Conservation (phyloP, 164 flowering plant species). For the Berberis thunbergii region DNA sequence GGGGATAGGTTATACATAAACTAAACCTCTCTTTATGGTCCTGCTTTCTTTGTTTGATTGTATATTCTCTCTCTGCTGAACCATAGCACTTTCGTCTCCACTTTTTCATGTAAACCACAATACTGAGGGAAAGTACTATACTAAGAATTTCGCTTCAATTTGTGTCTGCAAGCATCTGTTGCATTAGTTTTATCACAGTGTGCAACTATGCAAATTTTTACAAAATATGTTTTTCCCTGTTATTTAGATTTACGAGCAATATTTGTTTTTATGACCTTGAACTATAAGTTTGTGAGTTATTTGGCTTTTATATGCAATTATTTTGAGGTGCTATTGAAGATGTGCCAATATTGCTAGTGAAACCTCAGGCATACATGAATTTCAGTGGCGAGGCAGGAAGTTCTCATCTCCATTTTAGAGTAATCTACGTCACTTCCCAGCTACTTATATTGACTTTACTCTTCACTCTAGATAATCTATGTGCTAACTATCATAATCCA, state of each 20-base stretch:
- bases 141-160: no score
- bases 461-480: no score
- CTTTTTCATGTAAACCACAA: no score
- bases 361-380: conserved; percentile 95
- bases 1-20: conserved; percentile 60
- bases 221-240: neutral
- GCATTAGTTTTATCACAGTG: neutral
- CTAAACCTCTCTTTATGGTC: conserved; percentile 5
- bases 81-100: neutral
- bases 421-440: neutral
- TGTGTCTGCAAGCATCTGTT: neutral
- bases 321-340: conserved; percentile 91
- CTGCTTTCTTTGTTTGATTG: neutral
- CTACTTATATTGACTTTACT: neutral
- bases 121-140: no score
- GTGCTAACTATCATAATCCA: no score
- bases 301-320: conserved; percentile 18
- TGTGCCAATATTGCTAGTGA: conserved; percentile 81
- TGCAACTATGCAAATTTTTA: neutral
- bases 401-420: conserved; percentile 10
- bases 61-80: neutral
- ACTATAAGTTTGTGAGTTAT: conserved; percentile 10
- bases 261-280: neutral
- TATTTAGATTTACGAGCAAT: neutral
- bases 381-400: conserved; percentile 92